These are phyloP conservation scores for Hippophae tibetana DNA, from an alignment of 306 rosid genomes.

Conservation along the genomic window DNA sequence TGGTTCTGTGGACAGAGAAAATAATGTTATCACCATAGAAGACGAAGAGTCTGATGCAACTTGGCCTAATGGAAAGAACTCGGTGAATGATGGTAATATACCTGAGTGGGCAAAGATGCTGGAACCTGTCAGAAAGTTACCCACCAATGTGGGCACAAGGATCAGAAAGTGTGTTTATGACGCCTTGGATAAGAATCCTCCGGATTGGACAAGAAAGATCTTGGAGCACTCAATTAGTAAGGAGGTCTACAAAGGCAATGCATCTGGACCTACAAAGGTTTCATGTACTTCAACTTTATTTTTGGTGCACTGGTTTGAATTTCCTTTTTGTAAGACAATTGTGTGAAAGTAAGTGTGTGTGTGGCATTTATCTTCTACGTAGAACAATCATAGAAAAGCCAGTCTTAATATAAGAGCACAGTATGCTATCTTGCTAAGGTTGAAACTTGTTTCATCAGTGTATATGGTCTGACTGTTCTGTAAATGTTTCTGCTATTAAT, in stretches of 20 bases:
- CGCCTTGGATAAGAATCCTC: constrained; percentile 68
- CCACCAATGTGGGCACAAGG: constrained; percentile 98
- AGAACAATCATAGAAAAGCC: neutral
- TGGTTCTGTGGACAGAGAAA: constrained; percentile 53
- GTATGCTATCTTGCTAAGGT: neutral
- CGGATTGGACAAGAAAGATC: constrained; percentile 83
- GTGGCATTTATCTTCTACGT: neutral
- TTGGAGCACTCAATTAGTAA: constrained; percentile 87
- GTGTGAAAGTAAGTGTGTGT: no score
- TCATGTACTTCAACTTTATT: constrained; percentile 20
- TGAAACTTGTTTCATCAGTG: no score
- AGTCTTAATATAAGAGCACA: neutral
- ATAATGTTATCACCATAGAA: constrained; percentile 61
- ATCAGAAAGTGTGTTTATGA: constrained; percentile 91
- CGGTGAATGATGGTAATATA: constrained; percentile 41
- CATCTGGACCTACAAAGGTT: constrained; percentile 99
- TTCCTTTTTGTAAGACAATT: neutral
- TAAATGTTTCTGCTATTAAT: constrained; percentile 5
- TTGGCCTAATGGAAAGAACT: constrained; percentile 35
- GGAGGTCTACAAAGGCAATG: constrained; percentile 97
- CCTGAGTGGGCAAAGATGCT: constrained; percentile 90
- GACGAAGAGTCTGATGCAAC: constrained; percentile 61
- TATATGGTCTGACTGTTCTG: neutral
- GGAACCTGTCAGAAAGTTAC: constrained; percentile 91
- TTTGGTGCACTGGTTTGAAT: constrained; percentile 5